These are phyloP conservation scores for Coniochaeta pulveracea DNA, from an alignment of 2,329 filamentous ascomycete species.

Conservation along the genomic window DNA sequence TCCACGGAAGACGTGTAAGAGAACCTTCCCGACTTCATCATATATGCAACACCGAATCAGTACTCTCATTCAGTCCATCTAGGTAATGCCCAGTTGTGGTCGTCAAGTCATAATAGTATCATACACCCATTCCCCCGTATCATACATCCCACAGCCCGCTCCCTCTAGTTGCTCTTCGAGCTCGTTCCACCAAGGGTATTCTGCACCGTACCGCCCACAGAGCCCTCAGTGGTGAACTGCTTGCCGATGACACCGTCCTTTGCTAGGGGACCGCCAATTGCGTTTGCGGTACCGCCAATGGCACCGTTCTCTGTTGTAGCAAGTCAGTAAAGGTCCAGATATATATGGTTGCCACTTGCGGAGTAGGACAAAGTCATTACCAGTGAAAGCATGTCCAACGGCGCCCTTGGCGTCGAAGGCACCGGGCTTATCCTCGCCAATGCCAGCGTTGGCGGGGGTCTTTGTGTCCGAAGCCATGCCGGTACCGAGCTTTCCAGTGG, in stretches of 20 bases:
- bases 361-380: slow-evolving; percentile 15
- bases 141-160: no score
- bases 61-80: no score
- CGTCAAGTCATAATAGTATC: no score
- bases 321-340: slow-evolving; percentile 1
- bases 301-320: slow-evolving; percentile 26
- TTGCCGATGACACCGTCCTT: slow-evolving; percentile 42
- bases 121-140: no score
- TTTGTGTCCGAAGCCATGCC: slow-evolving; percentile 7
- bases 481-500: slow-evolving; percentile 6
- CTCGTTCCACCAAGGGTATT: slow-evolving; percentile 25
- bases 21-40: no score
- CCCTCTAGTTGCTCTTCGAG: slow-evolving; percentile 7
- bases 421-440: slow-evolving; percentile 21
- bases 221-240: slow-evolving; percentile 41
- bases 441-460: slow-evolving; percentile 14
- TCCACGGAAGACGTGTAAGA: no score
- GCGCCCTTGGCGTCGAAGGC: slow-evolving; percentile 35
- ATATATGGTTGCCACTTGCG: not conserved
- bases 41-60: no score
- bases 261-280: slow-evolving; percentile 35
- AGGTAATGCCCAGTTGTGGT: no score
- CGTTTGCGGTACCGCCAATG: slow-evolving; percentile 37
- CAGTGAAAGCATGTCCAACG: slow-evolving; percentile 45
- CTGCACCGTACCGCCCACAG: slow-evolving; percentile 42